Evolutionary conservation across 2,329 filamentous ascomycete species (phyloP), one percentile per base, ranked within the genome.

Genomic region (Aureobasidium pullulans): DNA sequence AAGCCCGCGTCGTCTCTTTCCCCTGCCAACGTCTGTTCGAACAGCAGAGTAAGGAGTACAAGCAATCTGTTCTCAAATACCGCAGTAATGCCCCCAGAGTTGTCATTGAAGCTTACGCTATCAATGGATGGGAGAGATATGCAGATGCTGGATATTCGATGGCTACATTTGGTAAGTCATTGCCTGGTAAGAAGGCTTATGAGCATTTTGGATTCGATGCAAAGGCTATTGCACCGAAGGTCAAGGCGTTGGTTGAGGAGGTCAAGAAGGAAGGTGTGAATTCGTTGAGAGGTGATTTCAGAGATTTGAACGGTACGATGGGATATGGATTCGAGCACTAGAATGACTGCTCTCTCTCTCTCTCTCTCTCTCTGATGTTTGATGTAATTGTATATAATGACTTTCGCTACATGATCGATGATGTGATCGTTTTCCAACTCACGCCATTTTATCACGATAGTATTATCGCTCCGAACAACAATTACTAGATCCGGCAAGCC

Each of bases 71-170:
- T 1, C 43, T 60, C 3, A n/a, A 28, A 9, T 49, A 56, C 28
- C 31, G 43, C 7, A 49, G 32, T 16, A 63, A 64, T 15, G 66
- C 62, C 13, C 67, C 66, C 7, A 56, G 66, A 3, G 79, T 87
- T 15, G 79, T 84, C 4, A 81, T 86, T 44, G 84, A 87, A 69
- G 80, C 82, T 0, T 85, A 83, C 66, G 76, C 79, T 1, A 73
- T 77, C 1, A 79, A 80, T 61, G 81, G 81, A 0, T 85, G 82
- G 82, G 83, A 84, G 70, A 69, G 82, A 19, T 85, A 84, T 64
- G 82, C 81, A 0, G 78, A 84, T 67, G 82, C 81, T 0, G 80
- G 78, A 1, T 75, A 75, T 61, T 79, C 74, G 49, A 79, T 84
- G 76, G 74, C 75, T 46, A 71, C 73, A 0, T 85, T 84, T 63